phyloP scores from a whole-genome alignment of 768 basidiomycete species.

The Tremella yokohamensis region DNA sequence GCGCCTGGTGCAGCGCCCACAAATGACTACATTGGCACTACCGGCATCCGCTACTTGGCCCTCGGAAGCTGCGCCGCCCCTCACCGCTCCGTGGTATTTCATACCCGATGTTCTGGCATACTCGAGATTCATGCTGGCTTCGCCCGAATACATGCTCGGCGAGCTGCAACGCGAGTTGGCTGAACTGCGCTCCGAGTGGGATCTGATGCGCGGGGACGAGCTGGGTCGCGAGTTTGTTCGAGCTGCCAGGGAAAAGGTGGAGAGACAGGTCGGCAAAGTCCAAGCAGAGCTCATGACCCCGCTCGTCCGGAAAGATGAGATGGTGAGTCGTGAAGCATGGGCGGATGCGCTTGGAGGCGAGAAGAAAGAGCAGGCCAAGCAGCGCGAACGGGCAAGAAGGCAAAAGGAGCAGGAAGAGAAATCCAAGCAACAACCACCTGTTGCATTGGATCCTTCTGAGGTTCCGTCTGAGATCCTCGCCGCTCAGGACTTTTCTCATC shows the following conservation, averaged over 20 bases:
- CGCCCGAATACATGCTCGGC: constrained; percentile 72
- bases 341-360: constrained; percentile 40
- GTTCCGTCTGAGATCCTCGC: constrained; percentile 32
- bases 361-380: constrained; percentile 29
- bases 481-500: not conserved
- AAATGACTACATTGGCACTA: constrained; percentile 89
- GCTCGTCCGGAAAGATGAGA: constrained; percentile 62
- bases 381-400: constrained; percentile 31
- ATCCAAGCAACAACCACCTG: constrained; percentile 4
- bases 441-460: constrained; percentile 10
- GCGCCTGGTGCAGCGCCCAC: constrained; percentile 87
- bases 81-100: constrained; percentile 93
- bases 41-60: constrained; percentile 92
- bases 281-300: constrained; percentile 66
- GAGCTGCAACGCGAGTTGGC: constrained; percentile 71
- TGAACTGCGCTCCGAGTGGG: constrained; percentile 68
- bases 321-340: constrained; percentile 56
- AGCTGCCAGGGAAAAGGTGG: constrained; percentile 69
- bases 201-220: constrained; percentile 65
- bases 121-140: constrained; percentile 94
- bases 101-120: constrained; percentile 83
- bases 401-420: constrained; percentile 25
- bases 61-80: constrained; percentile 82
- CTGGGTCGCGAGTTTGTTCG: constrained; percentile 76
- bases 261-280: constrained; percentile 75